A percentile compares a stretch with the other conserved stretches of the same genome.
phyloP scores from a whole-genome alignment of 2,329 filamentous ascomycete genomes.

The Claviceps quebecensis region DNA sequence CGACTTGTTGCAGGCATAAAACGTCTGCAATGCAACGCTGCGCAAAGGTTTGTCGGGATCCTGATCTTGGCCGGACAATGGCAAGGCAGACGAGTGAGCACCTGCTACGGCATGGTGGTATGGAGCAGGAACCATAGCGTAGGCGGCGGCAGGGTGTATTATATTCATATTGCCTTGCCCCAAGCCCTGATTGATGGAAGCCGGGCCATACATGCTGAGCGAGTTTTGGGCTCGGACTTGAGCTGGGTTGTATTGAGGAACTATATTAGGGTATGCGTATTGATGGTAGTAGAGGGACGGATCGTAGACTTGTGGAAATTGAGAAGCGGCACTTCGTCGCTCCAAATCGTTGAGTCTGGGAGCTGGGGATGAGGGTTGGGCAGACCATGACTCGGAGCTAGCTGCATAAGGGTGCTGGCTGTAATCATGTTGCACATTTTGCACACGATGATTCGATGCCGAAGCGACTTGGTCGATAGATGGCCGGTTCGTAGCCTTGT shows the following conservation, averaged over 20 bases:
- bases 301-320: constrained; percentile 16
- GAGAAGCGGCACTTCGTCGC: constrained; percentile 21
- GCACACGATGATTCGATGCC: constrained; percentile 15
- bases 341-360: constrained; percentile 23
- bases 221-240: constrained; percentile 15
- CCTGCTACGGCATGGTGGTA: constrained; percentile 17
- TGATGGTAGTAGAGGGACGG: constrained; percentile 18
- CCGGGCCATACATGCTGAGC: constrained; percentile 8
- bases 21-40: constrained; percentile 66
- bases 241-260: constrained; percentile 20
- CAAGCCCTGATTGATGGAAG: not conserved
- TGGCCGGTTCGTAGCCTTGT: constrained; percentile 18
- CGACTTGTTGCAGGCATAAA: constrained; percentile 58
- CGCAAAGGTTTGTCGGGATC: constrained; percentile 48
- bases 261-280: constrained; percentile 17
- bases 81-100: constrained; percentile 15
- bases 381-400: constrained; percentile 24
- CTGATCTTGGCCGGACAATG: constrained; percentile 34
- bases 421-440: constrained; percentile 15
- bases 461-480: constrained; percentile 27
- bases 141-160: constrained; percentile 19
- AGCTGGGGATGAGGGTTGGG: constrained; percentile 21
- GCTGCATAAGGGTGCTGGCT: constrained; percentile 15
- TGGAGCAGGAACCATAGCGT: constrained; percentile 18
- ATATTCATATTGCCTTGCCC: constrained; percentile 7